These are phyloP conservation scores for Candida boidinii DNA, from an alignment of 805 yeast species.

Conservation along the genomic window DNA sequence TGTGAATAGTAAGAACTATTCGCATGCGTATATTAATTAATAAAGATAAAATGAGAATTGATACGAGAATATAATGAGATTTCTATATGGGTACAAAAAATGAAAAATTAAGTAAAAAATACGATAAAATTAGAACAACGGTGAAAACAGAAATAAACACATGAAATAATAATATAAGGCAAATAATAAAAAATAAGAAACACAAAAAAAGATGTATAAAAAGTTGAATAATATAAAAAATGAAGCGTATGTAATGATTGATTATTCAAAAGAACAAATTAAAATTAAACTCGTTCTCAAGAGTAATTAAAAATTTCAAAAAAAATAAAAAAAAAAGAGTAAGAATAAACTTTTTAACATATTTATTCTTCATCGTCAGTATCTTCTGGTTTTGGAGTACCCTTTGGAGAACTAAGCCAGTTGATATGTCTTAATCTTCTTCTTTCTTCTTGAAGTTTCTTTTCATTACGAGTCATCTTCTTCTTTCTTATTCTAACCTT, in stretches of 20 bases:
- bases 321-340: background rate
- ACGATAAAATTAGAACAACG: no score
- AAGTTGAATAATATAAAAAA: background rate
- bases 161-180: no score
- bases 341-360: conserved; percentile 3
- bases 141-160: no score
- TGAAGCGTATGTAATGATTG: background rate
- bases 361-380: conserved; percentile 87
- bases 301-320: background rate
- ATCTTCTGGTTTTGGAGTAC: conserved; percentile 91
- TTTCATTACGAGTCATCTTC: conserved; percentile 95
- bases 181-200: background rate
- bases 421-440: conserved; percentile 90
- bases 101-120: no score
- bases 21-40: no score
- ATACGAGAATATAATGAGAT: no score
- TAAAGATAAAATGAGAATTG: no score
- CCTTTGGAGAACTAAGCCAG: conserved; percentile 95
- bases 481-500: conserved; percentile 89
- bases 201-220: background rate
- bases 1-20: no score
- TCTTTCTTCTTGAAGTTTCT: conserved; percentile 85
- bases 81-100: no score
- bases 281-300: background rate
- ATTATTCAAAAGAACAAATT: background rate